Conservation (phyloP, 208 protist species). For the Acanthamoeba pearcei region DNA sequence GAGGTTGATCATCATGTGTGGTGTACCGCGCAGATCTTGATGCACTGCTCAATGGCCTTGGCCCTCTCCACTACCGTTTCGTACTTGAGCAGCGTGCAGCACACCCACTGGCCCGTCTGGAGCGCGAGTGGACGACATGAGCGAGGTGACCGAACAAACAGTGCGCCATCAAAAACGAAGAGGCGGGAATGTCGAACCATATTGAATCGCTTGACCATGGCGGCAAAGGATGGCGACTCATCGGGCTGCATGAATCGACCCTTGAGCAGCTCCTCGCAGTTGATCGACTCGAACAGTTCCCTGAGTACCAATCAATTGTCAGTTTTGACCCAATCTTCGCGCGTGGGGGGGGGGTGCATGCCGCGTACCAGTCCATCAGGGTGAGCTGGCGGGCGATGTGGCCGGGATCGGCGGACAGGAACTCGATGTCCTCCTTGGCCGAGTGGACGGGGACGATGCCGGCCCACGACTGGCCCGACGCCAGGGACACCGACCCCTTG, state of each 20-base stretch:
- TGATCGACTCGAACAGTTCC: constrained; percentile 23
- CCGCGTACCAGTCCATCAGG: constrained; percentile 8
- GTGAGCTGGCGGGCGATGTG: constrained; percentile 51
- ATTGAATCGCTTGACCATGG: constrained; percentile 68
- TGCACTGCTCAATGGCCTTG: constrained; percentile 51
- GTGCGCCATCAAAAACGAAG: not conserved
- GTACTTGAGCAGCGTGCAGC: constrained; percentile 40
- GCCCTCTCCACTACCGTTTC: constrained; percentile 17
- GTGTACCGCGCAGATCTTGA: constrained; percentile 14
- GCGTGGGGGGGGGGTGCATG: not conserved
- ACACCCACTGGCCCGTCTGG: constrained; percentile 63
- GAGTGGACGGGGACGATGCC: not conserved
- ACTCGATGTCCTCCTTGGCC: constrained; percentile 53
- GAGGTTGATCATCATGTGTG: not conserved
- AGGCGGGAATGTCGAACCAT: not conserved
- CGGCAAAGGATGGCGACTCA: constrained; percentile 19
- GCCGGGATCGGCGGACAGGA: constrained; percentile 31
- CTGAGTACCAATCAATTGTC: not conserved
- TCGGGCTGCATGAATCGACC: constrained; percentile 20
- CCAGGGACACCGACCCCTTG: not conserved
- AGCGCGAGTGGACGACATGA: not conserved
- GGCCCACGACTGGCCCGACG: constrained; percentile 30
- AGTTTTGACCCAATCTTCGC: not conserved
- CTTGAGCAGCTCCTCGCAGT: constrained; percentile 41
- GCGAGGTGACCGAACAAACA: not conserved